phyloP scores from a whole-genome alignment of 345 rosid genomes.

The Turritis glabra region DNA sequence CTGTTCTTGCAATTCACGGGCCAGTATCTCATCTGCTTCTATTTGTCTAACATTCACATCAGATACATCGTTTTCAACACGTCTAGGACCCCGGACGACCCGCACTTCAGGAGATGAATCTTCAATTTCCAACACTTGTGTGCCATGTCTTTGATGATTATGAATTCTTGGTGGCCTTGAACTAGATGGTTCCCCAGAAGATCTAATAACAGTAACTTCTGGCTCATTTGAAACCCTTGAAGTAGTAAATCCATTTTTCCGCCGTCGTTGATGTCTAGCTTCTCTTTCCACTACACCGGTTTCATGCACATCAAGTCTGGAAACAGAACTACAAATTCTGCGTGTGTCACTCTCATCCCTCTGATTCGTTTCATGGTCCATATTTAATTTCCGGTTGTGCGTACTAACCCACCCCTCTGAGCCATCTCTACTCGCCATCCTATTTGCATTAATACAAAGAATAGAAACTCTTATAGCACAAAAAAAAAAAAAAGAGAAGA shows the following conservation, averaged over 20 bases:
- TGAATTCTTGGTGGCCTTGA: conserved; percentile 55
- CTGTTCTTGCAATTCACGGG: conserved; percentile 90
- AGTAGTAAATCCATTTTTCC: conserved; percentile 48
- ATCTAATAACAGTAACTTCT: conserved; percentile 50
- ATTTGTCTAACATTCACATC: conserved; percentile 72
- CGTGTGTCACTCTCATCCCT: conserved; percentile 35
- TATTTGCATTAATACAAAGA: conserved; percentile 30
- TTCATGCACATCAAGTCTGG: conserved; percentile 31
- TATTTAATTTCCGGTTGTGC: conserved; percentile 32
- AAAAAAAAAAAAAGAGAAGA: conserved; percentile 10
- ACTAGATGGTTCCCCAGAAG: conserved; percentile 60
- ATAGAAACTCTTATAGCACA: conserved; percentile 28
- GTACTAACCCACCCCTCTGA: conserved; percentile 68
- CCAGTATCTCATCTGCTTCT: conserved; percentile 88
- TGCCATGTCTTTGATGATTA: conserved; percentile 34
- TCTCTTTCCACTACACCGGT: conserved; percentile 26
- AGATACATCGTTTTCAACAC: conserved; percentile 42
- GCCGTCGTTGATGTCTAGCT: conserved; percentile 44
- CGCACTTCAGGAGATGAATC: conserved; percentile 49
- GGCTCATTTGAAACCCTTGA: conserved; percentile 44
- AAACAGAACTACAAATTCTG: conserved; percentile 30
- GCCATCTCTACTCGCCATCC: conserved; percentile 36
- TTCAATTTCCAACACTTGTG: conserved; percentile 49
- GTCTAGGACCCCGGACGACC: conserved; percentile 28
- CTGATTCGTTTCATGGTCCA: conserved; percentile 27